phyloP scores from a whole-genome alignment of 1,284 basidiomycete genomes.

The Leucoagaricus sp. region DNA sequence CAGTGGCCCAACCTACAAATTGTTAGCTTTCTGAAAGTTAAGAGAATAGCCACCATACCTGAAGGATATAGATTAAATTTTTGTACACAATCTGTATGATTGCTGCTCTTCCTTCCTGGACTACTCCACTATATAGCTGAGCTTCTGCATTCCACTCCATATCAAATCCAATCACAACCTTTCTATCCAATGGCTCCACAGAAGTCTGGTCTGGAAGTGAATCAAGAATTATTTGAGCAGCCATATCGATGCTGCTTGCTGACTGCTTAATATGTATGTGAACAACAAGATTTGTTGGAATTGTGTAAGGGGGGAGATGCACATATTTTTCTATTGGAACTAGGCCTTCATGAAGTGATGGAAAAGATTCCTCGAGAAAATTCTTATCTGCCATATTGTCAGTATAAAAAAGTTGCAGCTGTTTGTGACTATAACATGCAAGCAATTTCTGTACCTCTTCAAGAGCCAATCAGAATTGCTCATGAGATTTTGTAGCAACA shows the following conservation, averaged over 20 bases:
- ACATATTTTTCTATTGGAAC: neutral
- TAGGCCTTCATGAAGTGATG: neutral
- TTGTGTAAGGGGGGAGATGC: neutral
- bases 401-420: neutral
- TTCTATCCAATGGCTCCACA: too few species aligned
- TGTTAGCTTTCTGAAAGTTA: neutral
- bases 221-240: neutral
- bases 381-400: neutral
- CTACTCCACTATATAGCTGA: neutral
- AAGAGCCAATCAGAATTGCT: neutral
- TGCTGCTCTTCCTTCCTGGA: neutral
- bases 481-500: neutral
- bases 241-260: neutral
- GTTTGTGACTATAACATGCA: neutral
- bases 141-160: slow-evolving; percentile 3
- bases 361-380: neutral
- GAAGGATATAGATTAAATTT: neutral
- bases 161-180: slow-evolving; percentile 2
- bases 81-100: neutral
- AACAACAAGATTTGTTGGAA: neutral
- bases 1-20: neutral
- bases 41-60: neutral
- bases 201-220: slow-evolving; percentile 14
- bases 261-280: neutral
- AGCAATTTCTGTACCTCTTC: neutral